These are phyloP conservation scores for Forsythia suspensa DNA, from an alignment of 257 asterid genomes.

Conservation along the genomic window DNA sequence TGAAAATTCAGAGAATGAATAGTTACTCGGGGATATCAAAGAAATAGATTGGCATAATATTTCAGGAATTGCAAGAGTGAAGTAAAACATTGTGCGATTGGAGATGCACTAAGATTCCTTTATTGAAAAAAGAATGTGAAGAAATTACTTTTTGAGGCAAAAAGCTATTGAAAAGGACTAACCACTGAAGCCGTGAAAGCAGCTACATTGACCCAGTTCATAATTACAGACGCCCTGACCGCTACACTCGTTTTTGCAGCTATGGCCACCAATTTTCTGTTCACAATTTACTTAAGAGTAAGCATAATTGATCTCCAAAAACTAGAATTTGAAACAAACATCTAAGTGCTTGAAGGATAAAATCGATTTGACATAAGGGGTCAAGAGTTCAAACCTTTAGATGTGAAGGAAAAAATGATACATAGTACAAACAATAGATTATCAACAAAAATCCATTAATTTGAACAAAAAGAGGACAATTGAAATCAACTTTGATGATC, in stretches of 20 bases:
- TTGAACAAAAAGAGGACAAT: background rate
- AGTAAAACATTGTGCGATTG: background rate
- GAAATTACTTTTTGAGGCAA: background rate
- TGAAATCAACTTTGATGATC: slow-evolving; percentile 1
- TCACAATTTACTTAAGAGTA: slow-evolving; percentile 22
- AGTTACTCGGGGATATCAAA: background rate
- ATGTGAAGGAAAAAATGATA: background rate
- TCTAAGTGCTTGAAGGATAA: background rate
- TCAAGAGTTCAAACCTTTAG: background rate
- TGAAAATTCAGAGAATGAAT: slow-evolving; percentile 11
- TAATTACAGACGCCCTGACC: slow-evolving; percentile 86
- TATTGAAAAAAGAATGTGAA: background rate
- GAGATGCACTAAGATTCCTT: background rate
- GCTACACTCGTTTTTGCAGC: slow-evolving; percentile 77
- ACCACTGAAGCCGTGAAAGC: slow-evolving; percentile 96
- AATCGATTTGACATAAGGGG: background rate
- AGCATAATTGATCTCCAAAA: slow-evolving; percentile 19
- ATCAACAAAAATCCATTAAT: background rate
- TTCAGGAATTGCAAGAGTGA: background rate
- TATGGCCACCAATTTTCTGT: slow-evolving; percentile 80
- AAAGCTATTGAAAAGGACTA: slow-evolving; percentile 25
- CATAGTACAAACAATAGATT: background rate
- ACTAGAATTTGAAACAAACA: background rate
- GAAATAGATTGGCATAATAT: background rate
- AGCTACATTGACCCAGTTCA: slow-evolving; percentile 83